Conservation (phyloP, 306 rosid species). For the Psophocarpus tetragonolobus region DNA sequence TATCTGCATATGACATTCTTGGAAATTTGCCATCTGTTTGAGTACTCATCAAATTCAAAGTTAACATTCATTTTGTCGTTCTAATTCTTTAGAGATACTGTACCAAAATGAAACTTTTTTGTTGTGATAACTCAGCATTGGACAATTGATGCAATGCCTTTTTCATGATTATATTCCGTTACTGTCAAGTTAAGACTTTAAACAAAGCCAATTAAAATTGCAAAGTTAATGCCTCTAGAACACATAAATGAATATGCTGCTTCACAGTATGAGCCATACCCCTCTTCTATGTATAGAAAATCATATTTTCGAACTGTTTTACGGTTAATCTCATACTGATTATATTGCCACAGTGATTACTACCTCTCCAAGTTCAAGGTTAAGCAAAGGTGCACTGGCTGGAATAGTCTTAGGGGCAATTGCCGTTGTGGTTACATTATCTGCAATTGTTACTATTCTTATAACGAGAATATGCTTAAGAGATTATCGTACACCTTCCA, state of each 20-base stretch:
- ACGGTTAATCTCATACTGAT: conserved; percentile 6
- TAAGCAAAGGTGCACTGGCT: conserved; percentile 73
- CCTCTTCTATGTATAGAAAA: background rate
- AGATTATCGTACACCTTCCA: background rate
- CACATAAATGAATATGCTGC: background rate
- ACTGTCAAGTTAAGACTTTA: background rate
- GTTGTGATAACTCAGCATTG: background rate
- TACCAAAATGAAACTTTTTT: background rate
- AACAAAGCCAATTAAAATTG: background rate
- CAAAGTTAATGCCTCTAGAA: background rate
- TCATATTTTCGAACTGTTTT: background rate
- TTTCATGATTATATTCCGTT: background rate
- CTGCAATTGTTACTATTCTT: conserved; percentile 58
- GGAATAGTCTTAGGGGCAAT: conserved; percentile 73
- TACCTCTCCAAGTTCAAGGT: conserved; percentile 42
- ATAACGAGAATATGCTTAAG: background rate
- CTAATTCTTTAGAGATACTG: background rate
- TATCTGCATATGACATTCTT: background rate
- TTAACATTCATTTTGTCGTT: background rate
- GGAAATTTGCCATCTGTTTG: background rate
- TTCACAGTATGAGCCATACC: background rate
- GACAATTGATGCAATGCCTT: background rate
- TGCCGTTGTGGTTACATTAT: conserved; percentile 55
- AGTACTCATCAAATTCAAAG: background rate
- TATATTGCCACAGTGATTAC: conserved; percentile 43